Evolutionary conservation across 179 eudicot species (phyloP), one percentile per base, ranked within the genome.

Genomic region (Silene coronaria): DNA sequence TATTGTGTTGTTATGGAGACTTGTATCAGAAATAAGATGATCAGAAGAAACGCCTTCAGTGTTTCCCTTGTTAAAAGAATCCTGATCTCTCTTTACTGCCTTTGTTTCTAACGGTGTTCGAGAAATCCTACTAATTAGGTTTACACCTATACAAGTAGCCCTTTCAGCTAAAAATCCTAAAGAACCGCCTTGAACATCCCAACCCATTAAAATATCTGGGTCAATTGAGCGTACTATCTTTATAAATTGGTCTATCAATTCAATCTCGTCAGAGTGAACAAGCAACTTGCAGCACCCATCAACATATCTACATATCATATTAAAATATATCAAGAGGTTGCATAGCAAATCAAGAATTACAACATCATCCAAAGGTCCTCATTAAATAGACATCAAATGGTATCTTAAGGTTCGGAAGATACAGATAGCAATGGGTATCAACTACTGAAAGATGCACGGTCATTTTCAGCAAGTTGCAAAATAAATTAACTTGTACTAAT

Each of bases 111-210:
- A 80, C 69, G 92, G 90, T 77, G 87, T 89, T 67, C 99, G 86
- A 77, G 99, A 92, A 77, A 95, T 89, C 75, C 77, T 86, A 80
- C 85, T 87, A 23, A 95, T 88, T 76, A 95, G 86, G 78, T 81
- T 81, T 63, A 92, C 74, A 70, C 97, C 97, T 79, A 91, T 84
- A 81, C 78, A 76, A 73, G 90, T 78, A 70, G 97, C 95, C 82
- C 99, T 87, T 85, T 95, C 99, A 72, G 97, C 99, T 78, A 95
- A 83, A 83, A 78, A 95, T 28, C 99, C 97, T 78, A 95, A 89
- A 73, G 99, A 95, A 69, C 86, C 82, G 58, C 95, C 90, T 78
- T 95, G 99, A 76, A 95, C 84, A 83, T 95, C 99, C 97, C 97
- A 95, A 28, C 99, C 99, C 83, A 95, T 84, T 76, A 95, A 45